These are phyloP conservation scores for Xanthoparmelia taractica DNA, from an alignment of 495 filamentous ascomycete species.

Conservation along the genomic window DNA sequence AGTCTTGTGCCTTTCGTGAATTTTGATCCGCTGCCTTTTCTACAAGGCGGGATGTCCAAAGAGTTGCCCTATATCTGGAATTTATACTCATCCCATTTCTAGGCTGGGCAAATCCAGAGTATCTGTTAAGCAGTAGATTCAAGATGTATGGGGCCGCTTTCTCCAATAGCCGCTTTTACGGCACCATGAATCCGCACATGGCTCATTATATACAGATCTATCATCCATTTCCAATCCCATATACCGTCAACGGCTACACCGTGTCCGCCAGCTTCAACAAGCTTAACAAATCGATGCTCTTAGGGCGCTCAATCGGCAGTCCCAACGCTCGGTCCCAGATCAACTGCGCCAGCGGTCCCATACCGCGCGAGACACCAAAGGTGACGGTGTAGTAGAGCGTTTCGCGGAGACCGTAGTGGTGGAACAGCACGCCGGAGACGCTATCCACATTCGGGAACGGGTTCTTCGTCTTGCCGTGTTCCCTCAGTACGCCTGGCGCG, in stretches of 20 bases:
- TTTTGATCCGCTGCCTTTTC: too few relatives aligned
- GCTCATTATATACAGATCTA: not conserved
- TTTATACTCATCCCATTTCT: too few relatives aligned
- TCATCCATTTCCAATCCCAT: too few relatives aligned
- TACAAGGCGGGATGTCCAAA: too few relatives aligned
- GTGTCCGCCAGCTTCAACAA: constrained; percentile 49
- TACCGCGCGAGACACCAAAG: constrained; percentile 85
- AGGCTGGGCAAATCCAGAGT: too few relatives aligned
- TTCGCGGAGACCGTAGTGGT: constrained; percentile 94
- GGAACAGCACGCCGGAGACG: constrained; percentile 84
- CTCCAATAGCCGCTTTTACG: too few relatives aligned
- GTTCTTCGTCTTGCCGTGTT: constrained; percentile 99
- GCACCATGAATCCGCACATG: too few relatives aligned
- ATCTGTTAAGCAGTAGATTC: too few relatives aligned
- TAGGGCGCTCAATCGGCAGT: constrained; percentile 94
- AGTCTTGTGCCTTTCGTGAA: too few relatives aligned
- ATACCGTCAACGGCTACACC: constrained; percentile 10
- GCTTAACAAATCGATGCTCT: constrained; percentile 88
- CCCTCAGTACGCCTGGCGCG: constrained; percentile 76
- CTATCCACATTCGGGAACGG: constrained; percentile 95
- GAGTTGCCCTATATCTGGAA: too few relatives aligned
- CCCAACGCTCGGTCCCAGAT: constrained; percentile 95
- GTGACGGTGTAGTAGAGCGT: constrained; percentile 97
- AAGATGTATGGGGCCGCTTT: too few relatives aligned
- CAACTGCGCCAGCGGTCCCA: constrained; percentile 87